Percentiles rank a stretch among this genome's conserved stretches.
phyloP scores from a whole-genome alignment of 345 rosid species.

The Clausena lansium region DNA sequence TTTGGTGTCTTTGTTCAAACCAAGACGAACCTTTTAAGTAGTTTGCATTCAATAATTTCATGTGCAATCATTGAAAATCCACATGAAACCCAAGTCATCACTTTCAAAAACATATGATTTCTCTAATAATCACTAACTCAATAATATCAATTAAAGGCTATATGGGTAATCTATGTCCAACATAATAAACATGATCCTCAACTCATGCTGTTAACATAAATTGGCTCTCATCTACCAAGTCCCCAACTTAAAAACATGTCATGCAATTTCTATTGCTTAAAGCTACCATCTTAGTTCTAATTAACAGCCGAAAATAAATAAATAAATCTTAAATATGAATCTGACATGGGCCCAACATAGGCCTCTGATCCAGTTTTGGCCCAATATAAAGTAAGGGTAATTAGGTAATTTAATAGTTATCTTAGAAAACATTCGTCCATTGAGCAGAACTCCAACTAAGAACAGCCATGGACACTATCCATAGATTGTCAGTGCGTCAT shows the following conservation, averaged over 20 bases:
- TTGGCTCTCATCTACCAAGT: no score
- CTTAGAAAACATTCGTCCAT: not conserved
- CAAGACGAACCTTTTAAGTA: not conserved
- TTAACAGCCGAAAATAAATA: no score
- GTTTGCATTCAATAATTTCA: not conserved
- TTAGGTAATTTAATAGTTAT: not conserved
- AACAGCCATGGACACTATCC: conserved; percentile 50
- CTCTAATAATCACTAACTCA: not conserved
- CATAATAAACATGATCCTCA: not conserved
- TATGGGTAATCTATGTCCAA: not conserved
- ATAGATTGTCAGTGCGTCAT: conserved; percentile 53
- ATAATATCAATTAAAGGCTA: not conserved
- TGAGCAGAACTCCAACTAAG: not conserved
- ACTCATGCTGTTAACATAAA: not conserved
- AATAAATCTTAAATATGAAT: no score
- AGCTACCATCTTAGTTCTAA: no score
- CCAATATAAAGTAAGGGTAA: not conserved
- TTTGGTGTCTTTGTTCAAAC: no score
- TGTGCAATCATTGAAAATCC: not conserved
- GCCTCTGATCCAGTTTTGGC: not conserved
- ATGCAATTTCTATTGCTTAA: no score
- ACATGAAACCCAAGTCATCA: not conserved
- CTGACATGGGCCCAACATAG: no score
- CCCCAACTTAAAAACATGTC: no score
- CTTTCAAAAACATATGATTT: no score